Conservation (phyloP, 257 asterid species). For the Salvia hispanica region DNA sequence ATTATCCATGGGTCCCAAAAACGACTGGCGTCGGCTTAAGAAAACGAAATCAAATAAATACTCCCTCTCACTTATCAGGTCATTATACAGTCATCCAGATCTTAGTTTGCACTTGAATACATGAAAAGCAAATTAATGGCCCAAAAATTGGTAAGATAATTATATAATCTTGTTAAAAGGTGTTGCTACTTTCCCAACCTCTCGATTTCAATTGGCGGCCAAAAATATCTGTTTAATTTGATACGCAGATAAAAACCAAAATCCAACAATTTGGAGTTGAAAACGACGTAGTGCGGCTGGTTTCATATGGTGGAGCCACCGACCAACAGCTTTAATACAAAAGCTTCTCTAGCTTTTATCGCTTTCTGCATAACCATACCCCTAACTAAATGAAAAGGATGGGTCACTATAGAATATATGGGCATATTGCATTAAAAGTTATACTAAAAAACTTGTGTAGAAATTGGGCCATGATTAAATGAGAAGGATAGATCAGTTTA, state of each 20-base stretch:
- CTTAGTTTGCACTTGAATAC: background rate
- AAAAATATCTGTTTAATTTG: background rate
- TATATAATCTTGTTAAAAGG: background rate
- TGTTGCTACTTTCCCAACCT: constrained; percentile 21
- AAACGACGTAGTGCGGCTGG: constrained; percentile 21
- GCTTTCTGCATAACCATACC: background rate
- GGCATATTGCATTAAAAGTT: too few relatives aligned
- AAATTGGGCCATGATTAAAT: background rate
- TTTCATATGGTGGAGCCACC: constrained; percentile 23
- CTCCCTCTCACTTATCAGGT: background rate
- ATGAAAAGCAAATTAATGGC: background rate
- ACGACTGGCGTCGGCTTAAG: background rate
- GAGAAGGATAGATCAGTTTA: background rate
- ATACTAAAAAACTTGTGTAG: too few relatives aligned
- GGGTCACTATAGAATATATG: background rate
- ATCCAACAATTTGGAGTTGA: constrained; percentile 2
- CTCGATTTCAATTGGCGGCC: background rate
- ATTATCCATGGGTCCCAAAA: too few relatives aligned
- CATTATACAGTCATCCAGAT: background rate
- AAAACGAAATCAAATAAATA: background rate
- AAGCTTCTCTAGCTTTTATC: constrained; percentile 15
- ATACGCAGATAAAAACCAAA: background rate
- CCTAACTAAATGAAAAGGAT: background rate
- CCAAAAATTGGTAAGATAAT: background rate
- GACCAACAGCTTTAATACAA: constrained; percentile 28